These are phyloP conservation scores for Chimonanthus salicifolius DNA, from an alignment of 164 flowering plant species.

Conservation along the genomic window DNA sequence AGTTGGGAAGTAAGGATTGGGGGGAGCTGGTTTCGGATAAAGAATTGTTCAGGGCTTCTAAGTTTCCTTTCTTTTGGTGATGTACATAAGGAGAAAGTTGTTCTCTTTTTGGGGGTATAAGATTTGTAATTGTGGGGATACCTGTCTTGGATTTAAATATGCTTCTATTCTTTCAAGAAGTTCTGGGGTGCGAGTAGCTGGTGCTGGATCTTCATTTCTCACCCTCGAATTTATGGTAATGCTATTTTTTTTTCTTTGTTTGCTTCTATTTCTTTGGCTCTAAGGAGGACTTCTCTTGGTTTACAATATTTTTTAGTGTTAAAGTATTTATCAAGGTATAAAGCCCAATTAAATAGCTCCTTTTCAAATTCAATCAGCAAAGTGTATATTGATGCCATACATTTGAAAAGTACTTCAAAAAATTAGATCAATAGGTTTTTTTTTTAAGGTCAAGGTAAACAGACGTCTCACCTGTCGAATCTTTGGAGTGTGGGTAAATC, in stretches of 20 bases:
- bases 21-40: conserved; percentile 19
- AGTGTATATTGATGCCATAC: too few species aligned
- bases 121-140: neutral
- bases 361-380: neutral
- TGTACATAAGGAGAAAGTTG: neutral
- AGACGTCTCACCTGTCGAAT: too few species aligned
- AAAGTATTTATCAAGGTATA: neutral
- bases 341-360: neutral
- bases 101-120: neutral
- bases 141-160: neutral
- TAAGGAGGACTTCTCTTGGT: neutral
- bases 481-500: too few species aligned
- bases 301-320: too few species aligned
- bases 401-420: too few species aligned
- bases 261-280: too few species aligned
- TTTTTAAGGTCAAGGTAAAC: too few species aligned
- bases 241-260: neutral
- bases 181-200: neutral
- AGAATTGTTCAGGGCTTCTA: conserved; percentile 25
- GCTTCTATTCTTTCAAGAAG: neutral
- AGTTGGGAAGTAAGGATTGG: conserved; percentile 16
- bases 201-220: neutral
- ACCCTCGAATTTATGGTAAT: neutral
- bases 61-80: neutral
- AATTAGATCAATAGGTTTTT: too few species aligned